A percentile compares a stretch with the other conserved stretches of the same genome.
phyloP scores from a whole-genome alignment of 805 yeast species.

The Clavispora carvajalis region DNA sequence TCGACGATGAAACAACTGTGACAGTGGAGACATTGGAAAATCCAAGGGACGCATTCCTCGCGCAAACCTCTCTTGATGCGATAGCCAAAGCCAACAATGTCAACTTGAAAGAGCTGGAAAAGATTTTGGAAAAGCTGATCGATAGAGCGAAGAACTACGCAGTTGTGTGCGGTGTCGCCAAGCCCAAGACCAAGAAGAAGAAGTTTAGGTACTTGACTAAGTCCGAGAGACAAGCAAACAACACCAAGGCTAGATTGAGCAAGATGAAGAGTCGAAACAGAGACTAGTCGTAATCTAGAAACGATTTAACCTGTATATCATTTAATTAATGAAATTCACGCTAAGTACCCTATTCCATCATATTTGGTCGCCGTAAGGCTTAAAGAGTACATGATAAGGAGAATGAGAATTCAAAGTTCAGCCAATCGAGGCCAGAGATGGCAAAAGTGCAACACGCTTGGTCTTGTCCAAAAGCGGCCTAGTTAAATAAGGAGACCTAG shows the following conservation, averaged over 20 bases:
- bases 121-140: constrained; percentile 68
- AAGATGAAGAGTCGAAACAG: constrained; percentile 16
- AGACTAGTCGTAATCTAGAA: no score
- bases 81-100: constrained; percentile 66
- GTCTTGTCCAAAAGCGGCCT: no score
- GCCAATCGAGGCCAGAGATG: no score
- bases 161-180: constrained; percentile 48
- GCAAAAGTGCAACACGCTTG: no score
- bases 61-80: constrained; percentile 31
- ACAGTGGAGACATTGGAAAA: constrained; percentile 54
- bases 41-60: constrained; percentile 31
- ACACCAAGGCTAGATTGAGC: constrained; percentile 30
- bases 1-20: constrained; percentile 44
- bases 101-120: constrained; percentile 59
- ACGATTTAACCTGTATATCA: no score
- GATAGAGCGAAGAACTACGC: constrained; percentile 83
- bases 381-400: no score
- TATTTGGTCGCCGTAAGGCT: no score
- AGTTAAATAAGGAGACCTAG: background rate
- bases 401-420: no score
- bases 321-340: background rate
- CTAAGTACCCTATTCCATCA: no score
- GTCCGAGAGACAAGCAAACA: constrained; percentile 58
- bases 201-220: constrained; percentile 87
- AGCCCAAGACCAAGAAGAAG: constrained; percentile 52